Conservation (phyloP, 1,284 basidiomycete genomes). For the Ustilago shanxiensis region DNA sequence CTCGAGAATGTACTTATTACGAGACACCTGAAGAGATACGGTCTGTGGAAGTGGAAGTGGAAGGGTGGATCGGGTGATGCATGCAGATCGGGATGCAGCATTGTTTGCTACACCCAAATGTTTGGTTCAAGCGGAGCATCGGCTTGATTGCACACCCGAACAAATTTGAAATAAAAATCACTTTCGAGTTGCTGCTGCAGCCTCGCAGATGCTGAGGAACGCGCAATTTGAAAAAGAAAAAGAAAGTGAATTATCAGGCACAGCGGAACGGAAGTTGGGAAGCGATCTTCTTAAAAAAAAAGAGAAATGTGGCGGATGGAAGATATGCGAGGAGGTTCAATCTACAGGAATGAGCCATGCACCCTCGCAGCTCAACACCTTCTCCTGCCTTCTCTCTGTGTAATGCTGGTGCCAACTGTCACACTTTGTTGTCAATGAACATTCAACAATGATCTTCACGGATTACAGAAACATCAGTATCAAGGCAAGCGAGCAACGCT, state of each 20-base stretch:
- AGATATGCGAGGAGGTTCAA: slow-evolving; percentile 30
- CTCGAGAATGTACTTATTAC: neutral
- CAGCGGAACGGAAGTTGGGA: slow-evolving; percentile 13
- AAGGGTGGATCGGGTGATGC: neutral
- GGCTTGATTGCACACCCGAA: neutral
- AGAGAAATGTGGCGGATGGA: slow-evolving; percentile 1
- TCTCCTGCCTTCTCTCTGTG: neutral
- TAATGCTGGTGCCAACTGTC: slow-evolving; percentile 15
- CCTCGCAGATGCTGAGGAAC: slow-evolving; percentile 12
- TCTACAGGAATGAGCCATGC: slow-evolving; percentile 29
- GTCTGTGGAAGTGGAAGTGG: neutral
- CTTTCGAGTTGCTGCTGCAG: neutral
- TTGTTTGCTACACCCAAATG: neutral
- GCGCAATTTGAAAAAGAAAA: slow-evolving; percentile 2
- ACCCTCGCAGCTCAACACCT: neutral
- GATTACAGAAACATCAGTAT: neutral
- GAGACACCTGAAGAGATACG: no score
- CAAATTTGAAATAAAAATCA: no score
- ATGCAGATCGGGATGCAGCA: neutral
- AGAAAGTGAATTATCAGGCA: slow-evolving; percentile 15
- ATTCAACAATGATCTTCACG: neutral
- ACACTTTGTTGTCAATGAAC: neutral
- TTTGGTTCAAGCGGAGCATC: neutral
- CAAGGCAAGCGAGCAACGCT: neutral
- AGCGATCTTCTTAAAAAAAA: neutral